Evolutionary conservation across 2,329 filamentous ascomycete genomes (phyloP).

Genomic region (Pseudocercospora cruenta): DNA sequence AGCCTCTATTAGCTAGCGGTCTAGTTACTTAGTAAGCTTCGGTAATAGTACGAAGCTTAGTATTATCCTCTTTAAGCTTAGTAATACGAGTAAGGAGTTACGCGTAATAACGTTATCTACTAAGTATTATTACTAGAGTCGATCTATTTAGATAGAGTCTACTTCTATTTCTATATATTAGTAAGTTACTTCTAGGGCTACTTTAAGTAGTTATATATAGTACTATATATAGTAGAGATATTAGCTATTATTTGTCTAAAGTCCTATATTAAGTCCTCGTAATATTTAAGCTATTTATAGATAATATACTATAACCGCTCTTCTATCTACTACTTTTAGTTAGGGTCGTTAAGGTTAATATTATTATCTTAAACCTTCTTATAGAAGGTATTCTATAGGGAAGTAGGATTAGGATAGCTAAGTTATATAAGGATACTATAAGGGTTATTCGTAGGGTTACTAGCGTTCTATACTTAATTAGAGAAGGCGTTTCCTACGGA

Average conservation of each 20-base stretch:
- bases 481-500: too few species aligned
- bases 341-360: too few species aligned
- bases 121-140: background rate
- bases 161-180: background rate
- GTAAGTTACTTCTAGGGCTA: background rate
- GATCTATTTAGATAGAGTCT: background rate
- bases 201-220: background rate
- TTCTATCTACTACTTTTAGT: too few species aligned
- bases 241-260: background rate
- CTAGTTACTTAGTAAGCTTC: background rate
- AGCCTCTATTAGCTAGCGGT: background rate
- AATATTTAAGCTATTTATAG: too few species aligned
- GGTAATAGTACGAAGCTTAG: background rate
- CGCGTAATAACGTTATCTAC: background rate
- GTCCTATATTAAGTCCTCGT: too few species aligned
- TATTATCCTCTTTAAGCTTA: background rate
- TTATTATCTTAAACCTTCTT: too few species aligned
- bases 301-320: too few species aligned
- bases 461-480: too few species aligned
- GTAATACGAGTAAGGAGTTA: background rate
- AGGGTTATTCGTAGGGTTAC: too few species aligned
- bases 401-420: too few species aligned
- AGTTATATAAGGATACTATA: too few species aligned
- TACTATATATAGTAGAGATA: background rate
- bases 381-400: too few species aligned